Conservation (phyloP, 495 filamentous ascomycete species). For the Neurospora tetrasperma region DNA sequence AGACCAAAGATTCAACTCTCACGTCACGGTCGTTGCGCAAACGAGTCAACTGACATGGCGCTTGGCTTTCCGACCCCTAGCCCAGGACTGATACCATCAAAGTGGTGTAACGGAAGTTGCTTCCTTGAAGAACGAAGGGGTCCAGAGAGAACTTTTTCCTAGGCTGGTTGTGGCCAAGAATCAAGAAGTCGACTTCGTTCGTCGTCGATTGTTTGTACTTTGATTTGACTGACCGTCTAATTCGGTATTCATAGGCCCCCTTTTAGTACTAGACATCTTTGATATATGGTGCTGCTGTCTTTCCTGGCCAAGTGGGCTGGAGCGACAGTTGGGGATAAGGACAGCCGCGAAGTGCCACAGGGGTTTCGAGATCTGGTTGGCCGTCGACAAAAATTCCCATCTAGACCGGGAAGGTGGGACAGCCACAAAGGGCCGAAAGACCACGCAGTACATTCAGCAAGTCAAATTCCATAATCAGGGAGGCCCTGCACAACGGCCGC, state of each 20-base stretch:
- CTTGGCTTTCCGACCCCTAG: neutral
- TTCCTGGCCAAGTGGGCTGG: neutral
- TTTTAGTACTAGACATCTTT: neutral
- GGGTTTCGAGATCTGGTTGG: neutral
- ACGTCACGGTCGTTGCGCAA: neutral
- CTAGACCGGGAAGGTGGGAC: constrained; percentile 3
- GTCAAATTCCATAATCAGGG: neutral
- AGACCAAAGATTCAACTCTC: neutral
- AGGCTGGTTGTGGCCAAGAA: neutral
- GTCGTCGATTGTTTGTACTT: neutral
- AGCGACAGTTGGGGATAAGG: neutral
- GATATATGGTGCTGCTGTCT: neutral
- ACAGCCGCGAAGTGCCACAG: neutral
- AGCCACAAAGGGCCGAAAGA: neutral
- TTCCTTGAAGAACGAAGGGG: neutral
- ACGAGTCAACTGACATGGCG: neutral
- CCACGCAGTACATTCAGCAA: neutral
- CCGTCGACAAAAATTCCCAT: neutral
- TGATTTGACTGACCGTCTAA: neutral
- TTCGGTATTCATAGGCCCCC: neutral
- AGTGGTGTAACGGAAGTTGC: neutral
- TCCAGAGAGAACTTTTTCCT: neutral
- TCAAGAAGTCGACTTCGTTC: neutral
- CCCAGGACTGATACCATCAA: neutral
- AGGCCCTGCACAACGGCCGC: neutral